Evolutionary conservation across 1,284 basidiomycete species (phyloP), one percentile per base, ranked within the genome.

Genomic region (Ceratobasidium sp.): DNA sequence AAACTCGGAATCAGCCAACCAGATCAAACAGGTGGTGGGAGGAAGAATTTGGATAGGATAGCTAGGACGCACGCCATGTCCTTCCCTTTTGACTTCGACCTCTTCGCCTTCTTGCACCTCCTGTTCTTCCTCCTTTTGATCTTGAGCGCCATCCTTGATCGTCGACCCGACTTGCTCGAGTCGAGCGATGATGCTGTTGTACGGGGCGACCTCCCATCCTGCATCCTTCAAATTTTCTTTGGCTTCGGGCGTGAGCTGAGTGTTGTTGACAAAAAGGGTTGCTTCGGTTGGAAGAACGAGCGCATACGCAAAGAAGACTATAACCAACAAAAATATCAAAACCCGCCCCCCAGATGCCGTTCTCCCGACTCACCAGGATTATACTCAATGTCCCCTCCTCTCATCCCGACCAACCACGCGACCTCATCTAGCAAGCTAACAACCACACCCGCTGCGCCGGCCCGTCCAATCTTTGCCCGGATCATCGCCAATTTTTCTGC

Each of bases 301-400:
- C 1, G 94, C 92, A 79, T 96, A 98, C 0, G 92, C 88, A 78
- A 98, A 97, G 83, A 99, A 98, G 25, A 99, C 96, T 89, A 78
- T 5, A 53, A 8, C 21, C 30, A 33, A 42, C 38, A 53, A 14
- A 18, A 16, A 16, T 18, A 25, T 36, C 14, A 23, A 6, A 12
- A 16, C 42, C 14, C 30, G 28, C 69, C 54, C 23, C 66, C 16
- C 11, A 61, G 36, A 1, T 18, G 18, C 23, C 40, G 49, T n/a
- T 21, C 28, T 58, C 21, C 14, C 28, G 9, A 76, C 81, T 23
- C 70, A 86, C 87, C 84, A 75, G 95, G 95, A 78, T 97, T 98
- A 82, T 87, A 98, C 46, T 91, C 90, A 74, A 98, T 96, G 79
- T 98, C 96, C 1, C 88, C 87, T 0, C 96, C 95, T 74, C 96